These are phyloP conservation scores for Penicillium macrosclerotiorum DNA, from an alignment of 495 filamentous ascomycete species.

Conservation along the genomic window DNA sequence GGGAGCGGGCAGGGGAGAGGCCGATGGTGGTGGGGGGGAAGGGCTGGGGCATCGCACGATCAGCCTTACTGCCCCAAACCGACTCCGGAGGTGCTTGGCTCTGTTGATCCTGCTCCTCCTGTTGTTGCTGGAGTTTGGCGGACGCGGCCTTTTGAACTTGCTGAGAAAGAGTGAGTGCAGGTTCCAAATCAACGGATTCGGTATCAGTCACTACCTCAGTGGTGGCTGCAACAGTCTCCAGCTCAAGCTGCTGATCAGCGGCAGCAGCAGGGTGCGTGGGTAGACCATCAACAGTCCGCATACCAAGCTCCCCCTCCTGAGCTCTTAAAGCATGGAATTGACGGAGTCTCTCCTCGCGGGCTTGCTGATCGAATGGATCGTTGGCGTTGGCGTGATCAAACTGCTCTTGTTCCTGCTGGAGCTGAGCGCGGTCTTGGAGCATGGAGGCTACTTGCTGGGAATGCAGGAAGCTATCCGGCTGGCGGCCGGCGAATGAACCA, in stretches of 20 bases:
- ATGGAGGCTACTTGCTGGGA: conserved; percentile 58
- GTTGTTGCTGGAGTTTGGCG: conserved; percentile 60
- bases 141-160: conserved; percentile 80
- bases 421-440: conserved; percentile 58
- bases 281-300: conserved; percentile 42
- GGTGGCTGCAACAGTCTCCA: conserved; percentile 19
- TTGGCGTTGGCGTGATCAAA: conserved; percentile 50
- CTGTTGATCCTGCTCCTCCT: conserved; percentile 29
- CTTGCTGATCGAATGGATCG: conserved; percentile 50
- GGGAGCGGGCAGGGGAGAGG: conserved; percentile 80
- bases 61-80: conserved; percentile 55
- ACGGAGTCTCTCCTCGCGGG: conserved; percentile 57
- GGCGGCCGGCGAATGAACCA: conserved; percentile 51
- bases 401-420: conserved; percentile 64
- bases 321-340: conserved; percentile 61
- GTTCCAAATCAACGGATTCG: conserved; percentile 25
- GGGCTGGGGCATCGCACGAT: conserved; percentile 66
- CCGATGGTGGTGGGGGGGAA: conserved; percentile 73
- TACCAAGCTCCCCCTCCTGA: conserved; percentile 48
- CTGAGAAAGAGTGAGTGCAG: conserved; percentile 70
- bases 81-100: conserved; percentile 50
- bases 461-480: conserved; percentile 52
- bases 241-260: conserved; percentile 21
- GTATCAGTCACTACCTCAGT: conserved; percentile 22
- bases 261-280: conserved; percentile 39